phyloP scores from a whole-genome alignment of 2,329 filamentous ascomycete genomes.

The Alternaria novae-zelandiae region DNA sequence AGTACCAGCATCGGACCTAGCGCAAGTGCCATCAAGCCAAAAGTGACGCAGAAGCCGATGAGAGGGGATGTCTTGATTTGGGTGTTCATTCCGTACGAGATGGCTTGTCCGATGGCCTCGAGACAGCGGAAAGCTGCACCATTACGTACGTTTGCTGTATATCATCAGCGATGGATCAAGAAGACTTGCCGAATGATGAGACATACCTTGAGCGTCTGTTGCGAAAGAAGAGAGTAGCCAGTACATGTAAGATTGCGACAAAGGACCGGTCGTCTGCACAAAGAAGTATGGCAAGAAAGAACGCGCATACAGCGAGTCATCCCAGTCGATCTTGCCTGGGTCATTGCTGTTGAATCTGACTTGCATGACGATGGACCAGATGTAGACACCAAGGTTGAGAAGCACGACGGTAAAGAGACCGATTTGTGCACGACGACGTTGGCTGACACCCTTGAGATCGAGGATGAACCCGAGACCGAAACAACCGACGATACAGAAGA shows the following conservation, averaged over 20 bases:
- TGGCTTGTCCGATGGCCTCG: conserved; percentile 36
- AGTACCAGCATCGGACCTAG: conserved; percentile 41
- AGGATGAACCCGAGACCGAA: conserved; percentile 64
- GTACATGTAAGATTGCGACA: conserved; percentile 43
- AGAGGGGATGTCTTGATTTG: conserved; percentile 36
- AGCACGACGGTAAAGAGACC: conserved; percentile 55
- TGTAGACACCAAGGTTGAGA: conserved; percentile 58
- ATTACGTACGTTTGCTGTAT: conserved; percentile 30
- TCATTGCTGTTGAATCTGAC: conserved; percentile 47
- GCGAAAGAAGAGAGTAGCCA: conserved; percentile 41
- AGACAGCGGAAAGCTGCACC: conserved; percentile 37
- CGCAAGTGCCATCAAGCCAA: conserved; percentile 40
- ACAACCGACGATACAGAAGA: conserved; percentile 59
- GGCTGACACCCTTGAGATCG: conserved; percentile 69
- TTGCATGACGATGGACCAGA: conserved; percentile 60
- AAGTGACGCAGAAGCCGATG: conserved; percentile 42
- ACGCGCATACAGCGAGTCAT: conserved; percentile 51
- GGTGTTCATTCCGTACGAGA: conserved; percentile 40
- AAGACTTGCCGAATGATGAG: not conserved
- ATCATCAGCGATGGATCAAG: conserved; percentile 1
- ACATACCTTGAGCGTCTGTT: conserved; percentile 32
- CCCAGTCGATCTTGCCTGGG: conserved; percentile 57
- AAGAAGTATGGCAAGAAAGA: conserved; percentile 59
- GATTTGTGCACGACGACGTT: conserved; percentile 56
- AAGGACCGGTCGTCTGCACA: conserved; percentile 51